phyloP scores from a whole-genome alignment of 306 rosid species.

The Citrullus mucosospermus region DNA sequence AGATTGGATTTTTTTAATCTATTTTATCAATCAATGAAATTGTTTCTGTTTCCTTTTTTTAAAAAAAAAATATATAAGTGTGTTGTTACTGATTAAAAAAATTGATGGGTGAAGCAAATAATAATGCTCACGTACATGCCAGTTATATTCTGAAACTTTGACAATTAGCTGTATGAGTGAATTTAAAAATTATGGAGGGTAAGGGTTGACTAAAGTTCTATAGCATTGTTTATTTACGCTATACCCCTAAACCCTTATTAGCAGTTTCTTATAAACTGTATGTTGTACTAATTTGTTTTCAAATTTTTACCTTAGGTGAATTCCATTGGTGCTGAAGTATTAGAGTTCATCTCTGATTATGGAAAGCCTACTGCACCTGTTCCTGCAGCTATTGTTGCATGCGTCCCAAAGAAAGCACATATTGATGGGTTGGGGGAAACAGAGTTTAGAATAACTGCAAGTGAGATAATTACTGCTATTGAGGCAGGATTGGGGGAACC shows the following conservation, averaged over 20 bases:
- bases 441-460: constrained; percentile 71
- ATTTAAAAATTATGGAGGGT: neutral
- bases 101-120: neutral
- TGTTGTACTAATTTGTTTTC: neutral
- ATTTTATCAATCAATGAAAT: too few species aligned
- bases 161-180: neutral
- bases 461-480: constrained; percentile 76
- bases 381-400: constrained; percentile 97
- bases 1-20: too few species aligned
- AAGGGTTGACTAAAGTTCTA: neutral
- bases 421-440: constrained; percentile 82
- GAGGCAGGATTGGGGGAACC: constrained; percentile 69
- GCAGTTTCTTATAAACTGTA: neutral
- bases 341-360: constrained; percentile 78
- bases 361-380: constrained; percentile 84
- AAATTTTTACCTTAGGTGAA: constrained; percentile 51
- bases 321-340: constrained; percentile 73
- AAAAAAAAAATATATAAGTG: neutral
- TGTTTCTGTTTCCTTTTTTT: too few species aligned
- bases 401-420: constrained; percentile 85
- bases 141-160: neutral
- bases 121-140: neutral
- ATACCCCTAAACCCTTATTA: neutral
- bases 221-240: neutral
- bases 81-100: neutral